Percentiles rank a stretch among this genome's conserved stretches.
Evolutionary conservation across 495 filamentous ascomycete genomes (phyloP).

Genomic region (Neurospora africana): DNA sequence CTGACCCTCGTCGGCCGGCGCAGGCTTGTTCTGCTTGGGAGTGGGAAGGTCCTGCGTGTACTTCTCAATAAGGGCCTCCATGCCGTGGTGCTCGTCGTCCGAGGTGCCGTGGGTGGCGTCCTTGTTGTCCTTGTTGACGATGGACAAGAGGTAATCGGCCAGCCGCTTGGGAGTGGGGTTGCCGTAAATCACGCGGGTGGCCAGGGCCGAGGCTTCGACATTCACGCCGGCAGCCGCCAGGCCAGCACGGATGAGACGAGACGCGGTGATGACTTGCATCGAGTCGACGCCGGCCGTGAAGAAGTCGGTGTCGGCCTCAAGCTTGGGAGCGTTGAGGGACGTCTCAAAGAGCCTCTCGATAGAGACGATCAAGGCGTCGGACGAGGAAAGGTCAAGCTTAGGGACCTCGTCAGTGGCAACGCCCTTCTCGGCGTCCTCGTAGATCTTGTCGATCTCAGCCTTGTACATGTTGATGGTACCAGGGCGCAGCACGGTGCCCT

Average conservation of each 20-base stretch:
- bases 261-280: constrained; percentile 35
- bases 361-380: constrained; percentile 22
- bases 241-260: constrained; percentile 24
- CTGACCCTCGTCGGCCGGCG: constrained; percentile 26
- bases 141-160: constrained; percentile 20
- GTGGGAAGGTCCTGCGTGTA: constrained; percentile 26
- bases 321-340: constrained; percentile 16
- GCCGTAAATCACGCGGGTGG: constrained; percentile 29
- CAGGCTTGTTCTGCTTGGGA: constrained; percentile 16
- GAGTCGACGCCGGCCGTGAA: constrained; percentile 42
- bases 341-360: constrained; percentile 25
- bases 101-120: constrained; percentile 5
- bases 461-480: constrained; percentile 38
- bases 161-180: constrained; percentile 28
- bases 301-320: constrained; percentile 31
- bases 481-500: constrained; percentile 45
- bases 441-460: constrained; percentile 43
- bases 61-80: constrained; percentile 27
- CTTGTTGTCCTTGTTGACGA: constrained; percentile 8
- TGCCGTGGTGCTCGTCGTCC: constrained; percentile 19
- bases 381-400: constrained; percentile 21
- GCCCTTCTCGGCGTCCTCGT: constrained; percentile 14
- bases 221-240: constrained; percentile 20
- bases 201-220: constrained; percentile 20
- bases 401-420: constrained; percentile 6